Base-by-base conservation (phyloP, 495 filamentous ascomycete species). In the Bacidia rubella region DNA sequence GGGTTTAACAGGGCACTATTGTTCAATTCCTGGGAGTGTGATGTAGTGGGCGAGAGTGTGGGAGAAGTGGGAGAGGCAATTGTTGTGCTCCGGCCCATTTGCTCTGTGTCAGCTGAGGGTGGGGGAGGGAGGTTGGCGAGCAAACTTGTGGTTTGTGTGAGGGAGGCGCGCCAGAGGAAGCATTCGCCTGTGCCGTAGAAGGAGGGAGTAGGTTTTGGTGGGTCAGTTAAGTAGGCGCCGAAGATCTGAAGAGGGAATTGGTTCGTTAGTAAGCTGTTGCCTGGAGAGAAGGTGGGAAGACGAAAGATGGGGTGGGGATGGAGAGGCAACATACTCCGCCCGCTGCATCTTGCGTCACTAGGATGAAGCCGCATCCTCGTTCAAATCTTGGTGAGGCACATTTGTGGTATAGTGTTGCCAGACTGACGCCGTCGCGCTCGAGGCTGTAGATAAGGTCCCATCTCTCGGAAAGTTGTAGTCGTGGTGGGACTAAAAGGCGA, bases 101-200 rank as follows among this genome's bases (percentile, higher is more conserved):
- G 68, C 5, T 79, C 81, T 1, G 83, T 88, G 64, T 90, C 84
- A 29, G 79, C 74, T 25, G 79, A 83, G 0, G 86, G 86, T 1
- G 59, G 57, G 0, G 59, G 59, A 0, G 82, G 87, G 1, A 86
- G 86, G 1, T 82, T 73, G 2, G 74, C 66, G 7, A 81, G 64
- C 39, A 68, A 61, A 45, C 82, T 67, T 1, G 74, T 62, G 1
- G 58, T 26, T 0, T 68, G 66, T 0, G 68, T 60, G 32, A 80
- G 66, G 45, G 79, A 80, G 1, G 89, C 85, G 38, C 87, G 83
- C 92, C 92, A 98, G 62, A 98, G 81, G 71, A 98, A 98, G 65
- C 93, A 96, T 68, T 98, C 92, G 57, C 93, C 92, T 1, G 84
- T 96, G 63, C 92, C 92, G 65, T 80, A 97, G 73, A 92, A 98